A percentile compares a stretch with the other conserved stretches of the same genome.
Conservation (phyloP, 352 stramenopile genomes). For the Phytopythium litorale region DNA sequence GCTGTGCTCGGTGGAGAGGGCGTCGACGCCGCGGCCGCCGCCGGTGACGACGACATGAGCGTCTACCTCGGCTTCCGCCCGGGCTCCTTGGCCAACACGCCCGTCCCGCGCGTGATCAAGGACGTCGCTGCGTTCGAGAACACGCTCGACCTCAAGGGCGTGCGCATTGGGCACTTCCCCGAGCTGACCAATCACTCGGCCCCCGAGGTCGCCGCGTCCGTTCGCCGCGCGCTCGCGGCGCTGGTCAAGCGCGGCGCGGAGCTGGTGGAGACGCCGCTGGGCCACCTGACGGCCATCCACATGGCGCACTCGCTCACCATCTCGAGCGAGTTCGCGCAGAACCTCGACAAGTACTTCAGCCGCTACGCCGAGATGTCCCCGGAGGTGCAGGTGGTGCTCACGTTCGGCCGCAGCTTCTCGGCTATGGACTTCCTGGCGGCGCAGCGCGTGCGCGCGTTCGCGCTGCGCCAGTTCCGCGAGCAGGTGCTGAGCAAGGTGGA, state of each 20-base stretch:
- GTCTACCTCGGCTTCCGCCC: slow-evolving; percentile 2
- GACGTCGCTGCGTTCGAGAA: slow-evolving; percentile 55
- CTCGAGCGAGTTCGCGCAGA: slow-evolving; percentile 71
- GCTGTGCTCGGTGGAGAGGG: slow-evolving; percentile 73
- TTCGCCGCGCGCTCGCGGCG: slow-evolving; percentile 42
- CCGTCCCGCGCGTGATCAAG: slow-evolving; percentile 34
- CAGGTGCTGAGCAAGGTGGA: slow-evolving; percentile 84
- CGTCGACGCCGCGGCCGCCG: slow-evolving; percentile 3
- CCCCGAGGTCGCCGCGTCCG: slow-evolving; percentile 41
- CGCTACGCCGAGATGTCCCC: slow-evolving; percentile 53
- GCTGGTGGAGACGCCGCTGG: slow-evolving; percentile 72
- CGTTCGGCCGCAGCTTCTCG: slow-evolving; percentile 59
- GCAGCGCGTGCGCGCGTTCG: slow-evolving; percentile 82
- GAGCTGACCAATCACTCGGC: slow-evolving; percentile 74
- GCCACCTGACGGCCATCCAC: slow-evolving; percentile 76
- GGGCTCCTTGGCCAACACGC: not conserved
- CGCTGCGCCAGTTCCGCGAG: slow-evolving; percentile 65
- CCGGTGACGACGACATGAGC: slow-evolving; percentile 3
- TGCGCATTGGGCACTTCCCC: slow-evolving; percentile 79
- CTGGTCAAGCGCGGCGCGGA: slow-evolving; percentile 55
- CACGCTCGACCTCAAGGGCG: slow-evolving; percentile 46
- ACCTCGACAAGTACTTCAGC: slow-evolving; percentile 61
- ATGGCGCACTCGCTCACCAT: slow-evolving; percentile 83
- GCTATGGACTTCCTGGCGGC: slow-evolving; percentile 80
- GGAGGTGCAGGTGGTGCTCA: slow-evolving; percentile 72